Base-by-base conservation (phyloP, 1,284 basidiomycete genomes). In the Schizopora paradoxa region DNA sequence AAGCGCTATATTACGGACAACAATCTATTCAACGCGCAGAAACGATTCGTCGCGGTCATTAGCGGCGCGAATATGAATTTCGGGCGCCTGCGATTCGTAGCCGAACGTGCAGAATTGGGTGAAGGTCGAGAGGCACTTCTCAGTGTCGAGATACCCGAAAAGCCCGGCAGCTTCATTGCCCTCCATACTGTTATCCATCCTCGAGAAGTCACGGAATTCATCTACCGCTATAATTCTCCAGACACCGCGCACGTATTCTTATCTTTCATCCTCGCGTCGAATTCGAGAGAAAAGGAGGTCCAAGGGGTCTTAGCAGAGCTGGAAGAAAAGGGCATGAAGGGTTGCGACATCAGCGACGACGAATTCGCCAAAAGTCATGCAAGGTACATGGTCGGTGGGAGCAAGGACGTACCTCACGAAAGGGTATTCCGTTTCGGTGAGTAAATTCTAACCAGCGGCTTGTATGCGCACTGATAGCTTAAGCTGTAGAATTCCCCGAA, bases 1-100 rank as follows among this genome's bases (percentile, higher is more conserved):
- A 99, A 99, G 63, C 82, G 83, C 6, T 82, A 97, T 63, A 91
- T 99, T 52, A 58, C 81, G 25, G 66, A 82, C 47, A 91, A 97
- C 63, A 76, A 85, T 49, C 77, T 98, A 23, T 60, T 91, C 42
- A 88, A 87, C 37, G 79, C 86, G 1, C 77, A 86, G 47, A 93
- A 91, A 66, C 82, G 79, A 50, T 97, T 94, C 55, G 91, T 98
- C 27, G 93, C 82, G 2, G 82, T 98, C 43, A 73, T 99, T 52
- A 93, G 88, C 54, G 96, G 96, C 23, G 96, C 96, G 11, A 99
- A 99, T 67, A 97, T 99, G 91, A 98, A 99, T 70, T 99, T 99
- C 66, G 89, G 91, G 54, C 79, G 96, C 21, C 66, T 99, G 37
- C 79, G 96, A 5, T 99, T 99, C 61, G 95, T 99, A 19, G 88